Base-by-base conservation (phyloP, 2,329 filamentous ascomycete species). In the Calonectria henricotiae region DNA sequence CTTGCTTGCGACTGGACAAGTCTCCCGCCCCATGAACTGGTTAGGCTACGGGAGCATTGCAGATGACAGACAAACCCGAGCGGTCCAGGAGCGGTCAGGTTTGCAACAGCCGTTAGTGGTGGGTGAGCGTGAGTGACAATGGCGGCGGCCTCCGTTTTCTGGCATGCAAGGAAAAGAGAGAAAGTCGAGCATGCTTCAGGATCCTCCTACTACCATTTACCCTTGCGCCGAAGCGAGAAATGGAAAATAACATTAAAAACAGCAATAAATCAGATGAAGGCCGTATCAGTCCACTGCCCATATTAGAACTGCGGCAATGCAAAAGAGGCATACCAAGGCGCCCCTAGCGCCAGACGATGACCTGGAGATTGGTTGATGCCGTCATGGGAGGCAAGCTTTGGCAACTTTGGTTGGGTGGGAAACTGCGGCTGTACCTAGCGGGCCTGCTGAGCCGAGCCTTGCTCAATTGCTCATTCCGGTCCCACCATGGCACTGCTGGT, bases 351-450 rank as follows among this genome's bases (percentile, higher is more conserved):
- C 55, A 66, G 47, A 39, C 63, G 43, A 13, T 37, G 37, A 44
- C 37, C 44, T 66, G 46, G 63, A 43, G 23, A 49, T 43, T 61
- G 62, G 32, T 35, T 23, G 68, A 67, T 69, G 62, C 62, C 46
- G 67, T 69, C 67, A 66, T 69, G 46, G 15, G 17, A 30, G 41
- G 43, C 30, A 43, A 47, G 60, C 51, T 58, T 58, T 58, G 32
- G 32, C 44, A 41, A 43, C 35, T 17, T 67, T 55, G 60, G 37
- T 51, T 62, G 51, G 41, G 35, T 37, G 51, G 51, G 63, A 67
- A 55, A 69, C 51, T 69, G 67, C 66, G 62, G 67, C 67, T 65
- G 67, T 69, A 66, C 62, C 20, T 20, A 25, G 54, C 41, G 44
- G 37, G 37, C 43, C 46, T 65, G 67, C 67, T 69, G 67, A 69